phyloP scores from a whole-genome alignment of 306 rosid species.

The Quercus suber region DNA sequence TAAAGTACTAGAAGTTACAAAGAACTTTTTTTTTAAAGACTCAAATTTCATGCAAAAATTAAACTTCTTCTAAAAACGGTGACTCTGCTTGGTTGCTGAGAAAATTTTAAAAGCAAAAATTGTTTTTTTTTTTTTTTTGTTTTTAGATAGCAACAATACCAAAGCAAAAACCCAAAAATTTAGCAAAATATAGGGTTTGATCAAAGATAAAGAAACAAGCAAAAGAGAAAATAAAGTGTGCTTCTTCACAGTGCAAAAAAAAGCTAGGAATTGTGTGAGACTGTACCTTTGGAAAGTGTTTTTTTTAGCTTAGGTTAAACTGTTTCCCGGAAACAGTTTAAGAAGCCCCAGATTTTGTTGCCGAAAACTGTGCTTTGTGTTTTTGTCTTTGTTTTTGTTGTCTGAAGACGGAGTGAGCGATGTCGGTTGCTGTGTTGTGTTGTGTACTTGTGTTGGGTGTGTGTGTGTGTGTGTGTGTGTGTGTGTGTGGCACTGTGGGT shows the following conservation, averaged over 20 bases:
- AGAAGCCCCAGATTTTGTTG: background rate
- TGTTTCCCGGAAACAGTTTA: background rate
- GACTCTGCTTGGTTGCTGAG: background rate
- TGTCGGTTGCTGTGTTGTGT: background rate
- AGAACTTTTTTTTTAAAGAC: background rate
- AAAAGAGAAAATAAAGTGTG: background rate
- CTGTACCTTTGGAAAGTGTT: background rate
- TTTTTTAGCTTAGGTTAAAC: background rate
- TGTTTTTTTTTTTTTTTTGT: background rate
- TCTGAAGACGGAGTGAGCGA: conserved; percentile 22
- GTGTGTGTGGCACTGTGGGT: background rate
- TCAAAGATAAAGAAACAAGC: background rate
- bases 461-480: too few species aligned
- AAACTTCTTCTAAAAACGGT: background rate
- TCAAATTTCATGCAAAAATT: background rate
- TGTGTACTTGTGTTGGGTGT: background rate
- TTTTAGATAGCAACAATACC: background rate
- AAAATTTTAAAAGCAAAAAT: background rate
- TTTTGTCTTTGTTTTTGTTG: background rate
- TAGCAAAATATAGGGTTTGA: background rate
- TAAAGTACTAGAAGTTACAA: background rate
- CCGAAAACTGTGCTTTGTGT: background rate
- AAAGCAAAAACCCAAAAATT: background rate
- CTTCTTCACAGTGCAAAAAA: background rate
- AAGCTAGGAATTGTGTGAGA: conserved; percentile 6